Evolutionary conservation across 768 basidiomycete species (phyloP).

Genomic region (Austroboletus eburneus): DNA sequence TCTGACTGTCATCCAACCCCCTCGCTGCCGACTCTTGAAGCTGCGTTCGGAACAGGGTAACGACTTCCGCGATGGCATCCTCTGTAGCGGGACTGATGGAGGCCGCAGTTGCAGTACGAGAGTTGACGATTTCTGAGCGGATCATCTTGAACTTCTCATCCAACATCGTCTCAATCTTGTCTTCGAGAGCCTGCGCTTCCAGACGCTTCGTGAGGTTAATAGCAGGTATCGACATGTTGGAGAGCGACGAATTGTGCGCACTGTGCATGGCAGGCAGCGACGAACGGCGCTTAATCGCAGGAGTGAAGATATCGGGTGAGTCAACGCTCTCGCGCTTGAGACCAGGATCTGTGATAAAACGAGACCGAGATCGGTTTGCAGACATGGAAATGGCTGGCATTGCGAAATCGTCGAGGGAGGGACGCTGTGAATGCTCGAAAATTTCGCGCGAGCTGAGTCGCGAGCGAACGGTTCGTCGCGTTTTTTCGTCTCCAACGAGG

Average conservation of each 20-base stretch:
- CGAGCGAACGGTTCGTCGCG: constrained; percentile 69
- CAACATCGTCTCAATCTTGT: constrained; percentile 56
- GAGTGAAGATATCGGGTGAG: constrained; percentile 41
- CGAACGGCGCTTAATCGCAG: constrained; percentile 47
- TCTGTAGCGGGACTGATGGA: constrained; percentile 47
- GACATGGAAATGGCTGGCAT: constrained; percentile 66
- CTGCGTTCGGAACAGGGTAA: constrained; percentile 64
- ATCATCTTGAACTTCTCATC: constrained; percentile 64
- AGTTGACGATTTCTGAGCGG: constrained; percentile 36
- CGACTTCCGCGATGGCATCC: constrained; percentile 60
- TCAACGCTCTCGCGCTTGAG: constrained; percentile 27
- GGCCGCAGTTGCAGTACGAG: constrained; percentile 21
- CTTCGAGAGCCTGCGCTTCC: constrained; percentile 58
- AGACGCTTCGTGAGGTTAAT: constrained; percentile 53
- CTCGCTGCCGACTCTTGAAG: constrained; percentile 58
- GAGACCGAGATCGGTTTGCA: constrained; percentile 48
- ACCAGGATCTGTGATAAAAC: constrained; percentile 59
- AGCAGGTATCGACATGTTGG: constrained; percentile 41
- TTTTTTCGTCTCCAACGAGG: constrained; percentile 62
- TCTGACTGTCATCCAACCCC: constrained; percentile 55
- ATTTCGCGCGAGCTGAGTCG: constrained; percentile 71
- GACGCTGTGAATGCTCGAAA: constrained; percentile 61
- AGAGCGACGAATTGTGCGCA: constrained; percentile 41
- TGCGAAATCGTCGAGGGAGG: constrained; percentile 74
- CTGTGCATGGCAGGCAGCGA: constrained; percentile 55